phyloP scores from a whole-genome alignment of 306 rosid species.

The Dalbergia cochinchinensis region DNA sequence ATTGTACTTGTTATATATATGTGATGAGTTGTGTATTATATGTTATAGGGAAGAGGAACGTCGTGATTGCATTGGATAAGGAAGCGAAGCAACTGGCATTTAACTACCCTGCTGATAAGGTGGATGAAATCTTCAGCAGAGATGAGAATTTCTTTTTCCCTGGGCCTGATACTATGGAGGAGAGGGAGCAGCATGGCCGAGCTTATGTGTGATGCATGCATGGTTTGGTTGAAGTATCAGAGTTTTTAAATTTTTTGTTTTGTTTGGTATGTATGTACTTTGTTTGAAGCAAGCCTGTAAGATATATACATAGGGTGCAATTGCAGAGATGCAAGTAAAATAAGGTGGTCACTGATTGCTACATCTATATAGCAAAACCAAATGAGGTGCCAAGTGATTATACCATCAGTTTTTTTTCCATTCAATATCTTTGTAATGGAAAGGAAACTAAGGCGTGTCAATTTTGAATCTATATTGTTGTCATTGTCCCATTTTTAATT shows the following conservation, averaged over 20 bases:
- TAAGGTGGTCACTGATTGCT: neutral
- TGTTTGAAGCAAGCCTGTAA: too few species aligned
- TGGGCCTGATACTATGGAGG: conserved; percentile 44
- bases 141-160: conserved; percentile 58
- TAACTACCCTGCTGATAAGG: conserved; percentile 52
- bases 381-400: too few species aligned
- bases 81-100: conserved; percentile 64
- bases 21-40: neutral
- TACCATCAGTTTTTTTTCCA: too few species aligned
- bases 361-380: too few species aligned
- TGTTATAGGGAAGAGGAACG: conserved; percentile 60
- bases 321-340: neutral
- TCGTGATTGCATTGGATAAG: conserved; percentile 60
- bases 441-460: too few species aligned
- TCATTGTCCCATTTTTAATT: too few species aligned
- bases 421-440: neutral
- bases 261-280: neutral
- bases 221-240: too few species aligned
- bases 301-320: neutral
- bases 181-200: conserved; percentile 30
- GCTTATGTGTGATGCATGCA: conserved; percentile 41
- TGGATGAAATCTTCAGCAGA: conserved; percentile 59
- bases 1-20: neutral
- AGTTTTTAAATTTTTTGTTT: too few species aligned
- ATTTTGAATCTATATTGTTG: too few species aligned